Percentiles rank a stretch among this genome's conserved stretches.
Conservation (phyloP, 306 rosid species). For the Cucumis cinereus region DNA sequence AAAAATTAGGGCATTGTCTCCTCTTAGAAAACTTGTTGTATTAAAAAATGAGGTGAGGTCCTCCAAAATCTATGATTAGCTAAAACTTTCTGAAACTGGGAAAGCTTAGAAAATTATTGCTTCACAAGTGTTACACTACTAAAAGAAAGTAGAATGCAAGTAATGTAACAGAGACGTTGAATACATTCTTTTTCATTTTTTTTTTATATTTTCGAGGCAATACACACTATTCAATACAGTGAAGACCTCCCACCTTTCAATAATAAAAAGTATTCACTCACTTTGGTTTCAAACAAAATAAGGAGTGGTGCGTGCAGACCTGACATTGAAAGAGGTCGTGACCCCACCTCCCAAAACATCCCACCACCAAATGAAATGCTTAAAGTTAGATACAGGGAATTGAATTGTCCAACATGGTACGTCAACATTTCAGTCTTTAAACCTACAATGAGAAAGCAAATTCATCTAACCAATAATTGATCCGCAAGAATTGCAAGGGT, state of each 20-base stretch:
- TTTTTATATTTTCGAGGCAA: neutral
- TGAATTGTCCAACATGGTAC: neutral
- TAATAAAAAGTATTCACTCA: neutral
- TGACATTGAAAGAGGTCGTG: neutral
- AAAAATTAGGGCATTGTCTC: neutral
- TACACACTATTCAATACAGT: neutral
- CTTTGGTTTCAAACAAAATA: neutral
- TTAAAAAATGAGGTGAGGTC: neutral
- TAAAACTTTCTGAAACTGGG: neutral
- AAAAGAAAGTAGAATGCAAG: neutral
- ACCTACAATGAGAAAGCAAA: neutral
- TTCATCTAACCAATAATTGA: neutral
- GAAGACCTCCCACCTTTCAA: neutral
- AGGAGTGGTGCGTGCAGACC: neutral
- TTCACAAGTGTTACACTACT: neutral
- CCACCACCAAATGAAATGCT: neutral
- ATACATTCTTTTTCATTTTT: neutral
- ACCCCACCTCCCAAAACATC: neutral
- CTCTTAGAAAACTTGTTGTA: neutral
- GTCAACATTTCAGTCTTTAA: neutral
- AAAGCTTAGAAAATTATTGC: neutral
- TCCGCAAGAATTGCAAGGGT: neutral
- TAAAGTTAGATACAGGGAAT: neutral
- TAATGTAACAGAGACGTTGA: neutral
- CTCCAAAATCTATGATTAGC: neutral